Conservation (phyloP, 768 basidiomycete species). For the Psilocybe cubensis region DNA sequence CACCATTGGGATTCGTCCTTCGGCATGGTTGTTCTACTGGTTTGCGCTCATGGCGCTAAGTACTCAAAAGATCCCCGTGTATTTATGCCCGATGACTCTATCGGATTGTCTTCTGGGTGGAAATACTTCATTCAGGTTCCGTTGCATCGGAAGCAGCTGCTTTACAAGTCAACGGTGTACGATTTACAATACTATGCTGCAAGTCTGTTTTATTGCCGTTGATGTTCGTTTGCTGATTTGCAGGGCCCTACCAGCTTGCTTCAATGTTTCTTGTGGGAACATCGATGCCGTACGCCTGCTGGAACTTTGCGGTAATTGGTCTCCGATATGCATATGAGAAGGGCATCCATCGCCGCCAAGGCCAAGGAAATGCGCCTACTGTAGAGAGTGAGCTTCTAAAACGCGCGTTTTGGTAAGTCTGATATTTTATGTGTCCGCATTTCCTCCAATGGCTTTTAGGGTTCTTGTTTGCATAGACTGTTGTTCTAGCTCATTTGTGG, state of each 20-base stretch:
- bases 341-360: slow-evolving; percentile 58
- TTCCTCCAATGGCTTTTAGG: too few species aligned
- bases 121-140: slow-evolving; percentile 66
- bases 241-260: slow-evolving; percentile 26
- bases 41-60: slow-evolving; percentile 65
- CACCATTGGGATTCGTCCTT: slow-evolving; percentile 57
- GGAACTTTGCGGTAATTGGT: slow-evolving; percentile 61
- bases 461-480: slow-evolving; percentile 36
- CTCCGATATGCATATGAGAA: slow-evolving; percentile 66
- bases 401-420: slow-evolving; percentile 56
- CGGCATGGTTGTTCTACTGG: slow-evolving; percentile 57
- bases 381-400: slow-evolving; percentile 65
- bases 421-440: too few species aligned
- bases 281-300: slow-evolving; percentile 54
- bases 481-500: slow-evolving; percentile 50
- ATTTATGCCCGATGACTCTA: slow-evolving; percentile 33
- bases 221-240: background rate
- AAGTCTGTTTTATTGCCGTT: slow-evolving; percentile 19
- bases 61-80: slow-evolving; percentile 57
- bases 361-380: slow-evolving; percentile 31
- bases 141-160: slow-evolving; percentile 57
- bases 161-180: slow-evolving; percentile 60
- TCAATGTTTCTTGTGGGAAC: slow-evolving; percentile 41
- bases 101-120: slow-evolving; percentile 58
- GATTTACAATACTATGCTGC: slow-evolving; percentile 75